phyloP scores from a whole-genome alignment of 176 grass and related monocot genomes.

The Aechmea fasciata region DNA sequence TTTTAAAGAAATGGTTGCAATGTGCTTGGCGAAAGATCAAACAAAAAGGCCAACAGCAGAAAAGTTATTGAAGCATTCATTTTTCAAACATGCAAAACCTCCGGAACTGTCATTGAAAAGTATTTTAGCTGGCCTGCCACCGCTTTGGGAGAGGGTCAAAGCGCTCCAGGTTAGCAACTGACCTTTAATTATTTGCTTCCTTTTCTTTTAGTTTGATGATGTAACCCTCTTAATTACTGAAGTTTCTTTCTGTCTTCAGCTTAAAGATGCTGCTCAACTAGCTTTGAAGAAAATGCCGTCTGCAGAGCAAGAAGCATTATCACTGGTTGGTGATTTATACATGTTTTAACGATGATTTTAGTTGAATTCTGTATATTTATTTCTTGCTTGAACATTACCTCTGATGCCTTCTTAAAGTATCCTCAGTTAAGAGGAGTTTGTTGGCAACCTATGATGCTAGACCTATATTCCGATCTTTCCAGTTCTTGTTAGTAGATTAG shows the following conservation, averaged over 20 bases:
- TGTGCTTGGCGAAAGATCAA: conserved; percentile 99
- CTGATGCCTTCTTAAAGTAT: no score
- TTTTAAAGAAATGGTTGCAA: conserved; percentile 99
- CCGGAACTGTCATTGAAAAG: conserved; percentile 74
- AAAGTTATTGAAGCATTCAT: conserved; percentile 89
- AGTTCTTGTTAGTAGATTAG: neutral
- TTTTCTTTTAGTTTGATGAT: conserved; percentile 16
- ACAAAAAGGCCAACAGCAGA: conserved; percentile 95
- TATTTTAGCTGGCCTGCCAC: conserved; percentile 76
- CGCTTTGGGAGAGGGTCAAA: conserved; percentile 93
- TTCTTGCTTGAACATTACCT: no score
- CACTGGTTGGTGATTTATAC: conserved; percentile 50
- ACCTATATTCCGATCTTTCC: neutral
- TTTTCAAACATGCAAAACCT: conserved; percentile 90
- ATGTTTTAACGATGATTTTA: neutral
- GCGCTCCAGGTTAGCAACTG: conserved; percentile 62
- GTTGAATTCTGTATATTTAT: no score
- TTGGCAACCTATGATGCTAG: no score
- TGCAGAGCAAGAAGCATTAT: conserved; percentile 92
- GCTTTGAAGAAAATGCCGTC: conserved; percentile 99
- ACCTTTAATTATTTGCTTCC: conserved; percentile 6
- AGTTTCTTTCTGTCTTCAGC: conserved; percentile 42
- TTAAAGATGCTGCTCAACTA: conserved; percentile 96
- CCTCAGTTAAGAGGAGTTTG: no score
- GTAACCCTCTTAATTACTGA: conserved; percentile 22